Evolutionary conservation across 2,329 filamentous ascomycete species (phyloP).

Genomic region (Tolypocladium ophioglossoides): DNA sequence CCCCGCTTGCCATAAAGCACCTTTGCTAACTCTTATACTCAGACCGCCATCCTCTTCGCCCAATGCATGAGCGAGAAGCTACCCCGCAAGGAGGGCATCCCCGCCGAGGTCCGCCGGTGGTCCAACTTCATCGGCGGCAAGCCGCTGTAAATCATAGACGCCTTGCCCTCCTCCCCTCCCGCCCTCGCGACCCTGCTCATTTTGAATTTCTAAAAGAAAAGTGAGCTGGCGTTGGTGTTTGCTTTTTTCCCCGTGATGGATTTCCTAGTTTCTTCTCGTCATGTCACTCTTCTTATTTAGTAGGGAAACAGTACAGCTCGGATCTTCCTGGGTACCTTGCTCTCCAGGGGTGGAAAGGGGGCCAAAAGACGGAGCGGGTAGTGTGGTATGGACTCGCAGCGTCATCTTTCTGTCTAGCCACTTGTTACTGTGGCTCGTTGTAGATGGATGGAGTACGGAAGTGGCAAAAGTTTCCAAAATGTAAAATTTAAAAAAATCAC

Average conservation of each 20-base stretch:
- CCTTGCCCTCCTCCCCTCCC: background rate
- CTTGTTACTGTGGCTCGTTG: background rate
- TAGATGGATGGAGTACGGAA: constrained; percentile 14
- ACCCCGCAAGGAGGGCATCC: constrained; percentile 78
- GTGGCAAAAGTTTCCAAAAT: constrained; percentile 1
- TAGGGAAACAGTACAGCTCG: background rate
- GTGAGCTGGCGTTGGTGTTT: background rate
- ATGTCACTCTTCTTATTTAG: no score
- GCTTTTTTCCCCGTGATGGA: background rate
- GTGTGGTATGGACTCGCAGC: background rate
- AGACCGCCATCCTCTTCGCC: constrained; percentile 94
- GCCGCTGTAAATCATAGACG: constrained; percentile 49
- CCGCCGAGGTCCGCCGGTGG: constrained; percentile 85
- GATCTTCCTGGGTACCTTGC: background rate
- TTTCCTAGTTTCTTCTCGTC: background rate
- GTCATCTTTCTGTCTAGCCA: background rate
- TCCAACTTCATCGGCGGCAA: constrained; percentile 89
- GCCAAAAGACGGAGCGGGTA: background rate
- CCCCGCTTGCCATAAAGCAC: no score
- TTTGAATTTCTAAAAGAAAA: background rate
- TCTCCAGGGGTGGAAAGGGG: background rate
- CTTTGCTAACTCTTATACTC: constrained; percentile 17
- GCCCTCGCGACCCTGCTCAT: no score
- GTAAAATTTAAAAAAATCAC: no score
- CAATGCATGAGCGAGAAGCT: constrained; percentile 97